Evolutionary conservation across 768 basidiomycete genomes (phyloP).

Genomic region (Trametes coccinea): DNA sequence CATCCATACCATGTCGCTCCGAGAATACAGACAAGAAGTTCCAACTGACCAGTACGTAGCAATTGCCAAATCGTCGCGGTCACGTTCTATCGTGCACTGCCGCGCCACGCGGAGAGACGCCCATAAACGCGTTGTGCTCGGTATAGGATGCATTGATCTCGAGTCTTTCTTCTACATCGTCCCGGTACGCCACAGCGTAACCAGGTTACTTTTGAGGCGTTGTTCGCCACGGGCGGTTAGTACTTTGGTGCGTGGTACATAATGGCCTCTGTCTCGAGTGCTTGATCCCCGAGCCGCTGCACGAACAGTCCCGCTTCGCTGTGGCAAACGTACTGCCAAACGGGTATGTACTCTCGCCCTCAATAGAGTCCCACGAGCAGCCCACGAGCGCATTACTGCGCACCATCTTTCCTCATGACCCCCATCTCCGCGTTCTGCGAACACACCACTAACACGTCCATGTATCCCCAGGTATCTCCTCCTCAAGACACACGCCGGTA

Average conservation of each 20-base stretch:
- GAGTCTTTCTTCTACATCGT: background rate
- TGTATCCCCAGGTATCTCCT: constrained; percentile 4
- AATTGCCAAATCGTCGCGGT: constrained; percentile 1
- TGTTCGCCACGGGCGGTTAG: background rate
- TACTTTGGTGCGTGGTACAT: constrained; percentile 18
- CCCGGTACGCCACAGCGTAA: background rate
- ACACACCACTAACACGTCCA: background rate
- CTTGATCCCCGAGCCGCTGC: constrained; percentile 16
- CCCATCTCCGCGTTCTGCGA: background rate
- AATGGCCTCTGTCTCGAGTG: constrained; percentile 2
- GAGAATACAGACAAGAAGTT: too few species aligned
- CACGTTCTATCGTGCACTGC: background rate
- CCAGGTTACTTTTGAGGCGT: background rate
- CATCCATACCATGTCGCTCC: too few species aligned
- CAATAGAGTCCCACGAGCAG: background rate
- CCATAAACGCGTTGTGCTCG: constrained; percentile 2
- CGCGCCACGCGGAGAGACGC: background rate
- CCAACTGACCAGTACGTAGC: too few species aligned
- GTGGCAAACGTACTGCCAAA: constrained; percentile 7
- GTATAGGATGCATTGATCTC: background rate
- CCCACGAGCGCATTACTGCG: too few species aligned
- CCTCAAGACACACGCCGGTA: background rate
- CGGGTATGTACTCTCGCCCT: constrained; percentile 13
- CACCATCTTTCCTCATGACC: background rate
- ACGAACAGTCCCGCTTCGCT: constrained; percentile 4